Evolutionary conservation across 73 alveolate genomes (phyloP), one percentile per base, ranked within the genome.

Genomic region (Effrenium voratum): DNA sequence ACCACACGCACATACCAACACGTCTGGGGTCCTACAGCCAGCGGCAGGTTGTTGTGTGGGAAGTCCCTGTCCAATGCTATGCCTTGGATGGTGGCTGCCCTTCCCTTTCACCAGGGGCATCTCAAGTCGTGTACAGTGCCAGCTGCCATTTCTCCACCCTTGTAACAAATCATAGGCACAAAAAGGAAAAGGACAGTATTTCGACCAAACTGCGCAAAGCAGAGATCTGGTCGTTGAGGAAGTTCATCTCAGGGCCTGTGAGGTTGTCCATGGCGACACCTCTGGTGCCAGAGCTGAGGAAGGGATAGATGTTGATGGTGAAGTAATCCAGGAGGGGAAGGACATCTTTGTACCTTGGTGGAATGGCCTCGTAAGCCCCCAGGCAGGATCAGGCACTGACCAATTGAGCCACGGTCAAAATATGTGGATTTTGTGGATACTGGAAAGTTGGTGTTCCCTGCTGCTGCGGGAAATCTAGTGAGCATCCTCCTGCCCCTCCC

Each of bases 201-300:
- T 60, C 19, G 60, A 46, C 60, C 60, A 34, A 87, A 85, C 85
- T 28, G 50, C 95, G 95, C 85, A 87, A 41, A 2, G 95, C 95
- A 8, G 95, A 87, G 85, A 87, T 87, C 84, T 87, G 95, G 95
- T 87, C 85, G 95, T 87, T 87, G 85, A 87, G 49, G 46, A 87
- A 87, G 83, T 87, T 63, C 95, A 87, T 87, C 85, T 87, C 95
- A 2, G 95, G 95, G 76, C 95, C 95, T 41, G 95, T 87, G 40
- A 87, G 95, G 68, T 87, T 87, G 8, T 76, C 68, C 95, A 87
- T 87, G 72, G 95, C 95, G 2, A 87, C 95, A 68, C 95, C 95
- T 41, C 70, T 66, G 81, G 81, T 68, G 47, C 95, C 95, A 87
- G 84, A 87, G 34, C 95, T 87, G 34, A 87, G 81, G 43, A 87